Evolutionary conservation across 2,329 filamentous ascomycete genomes (phyloP).

Genomic region (Aciculosporium take): DNA sequence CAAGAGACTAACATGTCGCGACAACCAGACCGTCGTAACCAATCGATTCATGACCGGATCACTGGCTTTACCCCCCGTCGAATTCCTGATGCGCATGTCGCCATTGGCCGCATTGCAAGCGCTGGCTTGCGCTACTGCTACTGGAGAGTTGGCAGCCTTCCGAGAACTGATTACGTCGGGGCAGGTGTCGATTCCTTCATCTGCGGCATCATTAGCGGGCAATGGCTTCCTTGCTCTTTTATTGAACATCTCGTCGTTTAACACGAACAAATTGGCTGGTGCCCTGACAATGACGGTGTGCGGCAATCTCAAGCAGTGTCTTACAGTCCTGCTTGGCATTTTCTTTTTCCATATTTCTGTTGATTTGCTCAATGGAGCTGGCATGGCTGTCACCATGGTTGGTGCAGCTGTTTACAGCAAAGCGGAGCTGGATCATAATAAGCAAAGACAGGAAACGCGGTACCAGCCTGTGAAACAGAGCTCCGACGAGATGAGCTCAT

Average conservation of each 20-base stretch:
- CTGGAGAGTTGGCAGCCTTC: slow-evolving; percentile 36
- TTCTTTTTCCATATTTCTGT: slow-evolving; percentile 36
- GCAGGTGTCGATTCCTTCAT: slow-evolving; percentile 21
- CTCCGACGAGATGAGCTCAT: not conserved
- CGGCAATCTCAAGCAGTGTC: slow-evolving; percentile 43
- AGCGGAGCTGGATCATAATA: slow-evolving; percentile 38
- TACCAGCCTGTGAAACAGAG: slow-evolving; percentile 25
- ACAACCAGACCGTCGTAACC: slow-evolving; percentile 37
- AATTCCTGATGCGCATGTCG: slow-evolving; percentile 48
- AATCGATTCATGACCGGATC: slow-evolving; percentile 51
- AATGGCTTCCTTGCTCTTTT: slow-evolving; percentile 41
- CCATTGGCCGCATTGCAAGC: slow-evolving; percentile 44
- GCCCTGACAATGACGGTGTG: slow-evolving; percentile 46
- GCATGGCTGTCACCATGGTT: slow-evolving; percentile 38
- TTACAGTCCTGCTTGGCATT: slow-evolving; percentile 40
- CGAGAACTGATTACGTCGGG: slow-evolving; percentile 20
- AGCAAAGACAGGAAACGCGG: slow-evolving; percentile 15
- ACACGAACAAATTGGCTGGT: slow-evolving; percentile 42
- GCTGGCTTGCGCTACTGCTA: slow-evolving; percentile 33
- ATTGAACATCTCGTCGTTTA: slow-evolving; percentile 42
- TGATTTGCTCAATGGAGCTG: slow-evolving; percentile 38
- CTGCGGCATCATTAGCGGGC: slow-evolving; percentile 29
- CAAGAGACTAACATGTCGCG: not conserved
- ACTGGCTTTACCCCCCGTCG: slow-evolving; percentile 41
- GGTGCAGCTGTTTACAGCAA: slow-evolving; percentile 45